Evolutionary conservation across 106 monocot genomes (phyloP).

Genomic region (Dactylorhiza incarnata): DNA sequence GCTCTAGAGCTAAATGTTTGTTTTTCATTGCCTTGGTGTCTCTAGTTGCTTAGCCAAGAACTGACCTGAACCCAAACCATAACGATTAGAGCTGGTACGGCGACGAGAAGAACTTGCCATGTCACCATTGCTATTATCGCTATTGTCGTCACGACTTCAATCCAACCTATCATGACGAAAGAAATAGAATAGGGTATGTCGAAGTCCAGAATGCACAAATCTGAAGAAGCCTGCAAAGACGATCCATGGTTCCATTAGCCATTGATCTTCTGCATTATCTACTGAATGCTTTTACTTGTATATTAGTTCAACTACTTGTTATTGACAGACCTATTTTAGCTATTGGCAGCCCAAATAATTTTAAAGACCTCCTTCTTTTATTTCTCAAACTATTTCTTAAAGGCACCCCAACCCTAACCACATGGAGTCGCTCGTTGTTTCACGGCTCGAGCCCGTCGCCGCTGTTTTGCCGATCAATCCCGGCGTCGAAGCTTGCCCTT

Average conservation of each 20-base stretch:
- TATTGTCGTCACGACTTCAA: constrained; percentile 34
- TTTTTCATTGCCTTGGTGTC: neutral
- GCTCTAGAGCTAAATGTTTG: too few species aligned
- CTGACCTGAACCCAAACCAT: constrained; percentile 45
- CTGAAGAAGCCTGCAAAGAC: constrained; percentile 55
- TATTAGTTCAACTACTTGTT: too few species aligned
- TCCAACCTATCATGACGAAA: constrained; percentile 28
- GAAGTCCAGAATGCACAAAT: constrained; percentile 63
- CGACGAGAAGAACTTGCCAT: constrained; percentile 59
- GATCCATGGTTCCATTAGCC: neutral
- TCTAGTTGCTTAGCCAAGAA: neutral
- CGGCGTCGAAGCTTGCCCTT: too few species aligned
- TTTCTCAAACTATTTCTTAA: too few species aligned
- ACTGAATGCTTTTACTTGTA: neutral
- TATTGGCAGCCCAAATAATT: too few species aligned
- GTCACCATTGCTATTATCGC: constrained; percentile 46
- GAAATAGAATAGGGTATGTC: constrained; percentile 55
- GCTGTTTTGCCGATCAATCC: too few species aligned
- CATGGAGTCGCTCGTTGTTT: too few species aligned
- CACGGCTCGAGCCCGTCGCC: too few species aligned
- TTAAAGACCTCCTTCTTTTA: too few species aligned
- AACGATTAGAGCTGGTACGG: constrained; percentile 33
- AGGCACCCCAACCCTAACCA: too few species aligned
- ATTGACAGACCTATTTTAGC: too few species aligned
- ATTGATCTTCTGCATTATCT: neutral